Evolutionary conservation across 257 asterid genomes (phyloP), one percentile per base, ranked within the genome.

Genomic region (Eucommia ulmoides): DNA sequence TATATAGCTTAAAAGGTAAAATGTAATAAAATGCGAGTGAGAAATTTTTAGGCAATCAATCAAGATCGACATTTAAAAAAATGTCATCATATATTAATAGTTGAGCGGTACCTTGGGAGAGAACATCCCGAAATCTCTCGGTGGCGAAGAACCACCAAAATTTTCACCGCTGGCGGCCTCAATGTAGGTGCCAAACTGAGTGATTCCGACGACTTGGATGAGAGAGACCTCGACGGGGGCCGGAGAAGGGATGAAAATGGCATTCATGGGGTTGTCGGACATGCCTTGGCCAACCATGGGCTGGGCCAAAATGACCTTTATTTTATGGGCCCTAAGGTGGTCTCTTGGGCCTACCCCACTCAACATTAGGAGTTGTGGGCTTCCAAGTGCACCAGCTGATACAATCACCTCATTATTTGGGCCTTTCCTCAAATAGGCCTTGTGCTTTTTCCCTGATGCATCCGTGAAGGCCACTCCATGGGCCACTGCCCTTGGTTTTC

Each of bases 231-330:
- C 96, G 25, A 83, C 94, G 33, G 83, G 85, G 2, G 0, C 18
- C 1, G 97, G 97, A 19, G 96, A 89, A 7, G 97, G 96, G 0
- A 89, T 53, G 19, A 60, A 89, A 15, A 89, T 53, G 15, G 97
- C 94, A 25, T 88, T 84, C 97, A 88, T 88, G 8, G 97, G 96
- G 67, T 89, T 89, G 41, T 89, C 97, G 2, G 89, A 68, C 97
- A 89, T 89, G 23, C 81, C 93, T 41, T 68, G 93, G 41, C 97
- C 97, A 47, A 89, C 92, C 11, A 57, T 55, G 10, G 93, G 93
- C 56, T 76, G 94, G 61, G 78, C 81, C 60, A 82, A 33, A n/a
- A 85, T 71, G 0, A 80, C 50, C 0, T 67, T 45, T 7, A 80
- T 78, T 16, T 80, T 76, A 49, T 70, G 84, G 64, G 80, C 74